Conservation (phyloP, 768 basidiomycete genomes). For the Mycena rosella region DNA sequence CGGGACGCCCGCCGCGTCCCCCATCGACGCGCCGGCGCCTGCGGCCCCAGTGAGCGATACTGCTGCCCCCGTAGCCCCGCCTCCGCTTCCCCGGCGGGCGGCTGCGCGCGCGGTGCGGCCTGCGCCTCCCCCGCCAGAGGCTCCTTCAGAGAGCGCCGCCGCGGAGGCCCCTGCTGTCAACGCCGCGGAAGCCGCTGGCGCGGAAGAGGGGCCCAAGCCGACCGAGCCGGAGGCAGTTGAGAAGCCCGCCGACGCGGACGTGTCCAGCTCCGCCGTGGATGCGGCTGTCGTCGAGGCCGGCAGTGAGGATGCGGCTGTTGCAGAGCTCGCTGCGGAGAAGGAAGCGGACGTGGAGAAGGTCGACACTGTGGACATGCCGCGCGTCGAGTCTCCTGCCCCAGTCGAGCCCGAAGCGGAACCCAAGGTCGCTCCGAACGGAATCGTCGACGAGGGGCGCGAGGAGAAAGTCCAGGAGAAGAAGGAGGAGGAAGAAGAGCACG, state of each 20-base stretch:
- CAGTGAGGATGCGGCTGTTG: conserved; percentile 1
- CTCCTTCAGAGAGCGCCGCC: conserved; percentile 5
- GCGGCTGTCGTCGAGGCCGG: background rate
- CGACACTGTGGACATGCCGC: conserved; percentile 25
- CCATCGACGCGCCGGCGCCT: conserved; percentile 45
- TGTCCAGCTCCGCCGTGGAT: background rate
- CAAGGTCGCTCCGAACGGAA: conserved; percentile 23
- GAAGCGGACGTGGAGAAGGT: conserved; percentile 25
- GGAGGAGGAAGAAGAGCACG: conserved; percentile 43
- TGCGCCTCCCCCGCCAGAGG: conserved; percentile 32
- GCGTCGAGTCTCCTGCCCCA: conserved; percentile 26
- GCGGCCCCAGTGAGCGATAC: background rate
- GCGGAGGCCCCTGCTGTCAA: conserved; percentile 7
- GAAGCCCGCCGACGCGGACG: background rate
- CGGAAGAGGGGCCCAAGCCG: background rate
- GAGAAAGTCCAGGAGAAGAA: conserved; percentile 25
- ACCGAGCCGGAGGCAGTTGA: background rate
- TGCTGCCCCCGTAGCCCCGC: too few relatives aligned
- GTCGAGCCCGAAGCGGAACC: background rate
- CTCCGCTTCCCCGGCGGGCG: conserved; percentile 77
- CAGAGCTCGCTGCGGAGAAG: conserved; percentile 1
- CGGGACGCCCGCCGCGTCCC: conserved; percentile 48
- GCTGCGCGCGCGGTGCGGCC: conserved; percentile 62
- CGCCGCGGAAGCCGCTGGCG: background rate
- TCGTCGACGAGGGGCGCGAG: conserved; percentile 30